Evolutionary conservation across 257 asterid species (phyloP).

Genomic region (Coffea eugenioides): DNA sequence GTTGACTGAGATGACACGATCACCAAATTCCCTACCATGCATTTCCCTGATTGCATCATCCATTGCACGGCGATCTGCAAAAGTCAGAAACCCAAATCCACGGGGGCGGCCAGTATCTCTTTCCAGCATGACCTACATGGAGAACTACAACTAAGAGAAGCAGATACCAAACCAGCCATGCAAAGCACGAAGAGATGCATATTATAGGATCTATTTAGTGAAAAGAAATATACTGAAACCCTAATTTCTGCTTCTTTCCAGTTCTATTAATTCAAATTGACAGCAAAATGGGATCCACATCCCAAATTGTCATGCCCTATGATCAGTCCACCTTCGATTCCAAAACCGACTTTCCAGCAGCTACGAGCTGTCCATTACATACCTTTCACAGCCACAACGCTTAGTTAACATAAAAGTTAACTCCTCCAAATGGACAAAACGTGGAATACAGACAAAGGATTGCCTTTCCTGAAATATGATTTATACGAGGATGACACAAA

Average conservation of each 20-base stretch:
- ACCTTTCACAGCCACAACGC: not conserved
- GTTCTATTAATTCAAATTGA: not conserved
- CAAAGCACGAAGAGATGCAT: not conserved
- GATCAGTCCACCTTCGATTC: not conserved
- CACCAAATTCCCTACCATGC: slow-evolving; percentile 94
- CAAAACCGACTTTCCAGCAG: not conserved
- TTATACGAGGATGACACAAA: not conserved
- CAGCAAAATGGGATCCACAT: not conserved
- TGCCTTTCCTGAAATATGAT: not conserved
- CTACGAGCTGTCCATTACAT: not conserved
- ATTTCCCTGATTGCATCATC: slow-evolving; percentile 92
- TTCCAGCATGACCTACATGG: slow-evolving; percentile 76
- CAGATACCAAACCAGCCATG: not conserved
- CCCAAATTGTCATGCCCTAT: not conserved
- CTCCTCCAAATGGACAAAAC: not conserved
- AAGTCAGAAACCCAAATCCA: slow-evolving; percentile 94
- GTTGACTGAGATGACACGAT: slow-evolving; percentile 84
- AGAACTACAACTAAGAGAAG: slow-evolving; percentile 9
- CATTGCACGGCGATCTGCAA: slow-evolving; percentile 90
- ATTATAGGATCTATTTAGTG: not conserved
- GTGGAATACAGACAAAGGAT: not conserved
- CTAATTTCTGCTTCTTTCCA: not conserved
- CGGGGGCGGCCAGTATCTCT: slow-evolving; percentile 99
- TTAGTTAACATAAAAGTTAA: not conserved
- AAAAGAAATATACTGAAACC: not conserved